A percentile compares a stretch with the other conserved stretches of the same genome.
Evolutionary conservation across 2,329 filamentous ascomycete genomes (phyloP).

Genomic region (Cytospora mali): DNA sequence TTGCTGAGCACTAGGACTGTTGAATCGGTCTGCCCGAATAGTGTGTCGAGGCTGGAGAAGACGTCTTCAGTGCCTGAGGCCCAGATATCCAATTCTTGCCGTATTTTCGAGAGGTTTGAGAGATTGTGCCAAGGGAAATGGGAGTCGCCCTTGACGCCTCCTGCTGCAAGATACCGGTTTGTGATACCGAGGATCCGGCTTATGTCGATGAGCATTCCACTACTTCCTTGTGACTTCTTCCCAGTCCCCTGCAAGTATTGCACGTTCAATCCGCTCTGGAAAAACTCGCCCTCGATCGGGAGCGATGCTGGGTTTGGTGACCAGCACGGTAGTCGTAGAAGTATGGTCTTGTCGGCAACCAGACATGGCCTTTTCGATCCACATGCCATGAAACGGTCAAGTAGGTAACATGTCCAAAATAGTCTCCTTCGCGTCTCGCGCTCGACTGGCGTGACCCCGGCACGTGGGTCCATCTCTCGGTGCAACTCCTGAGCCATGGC

Average conservation of each 20-base stretch:
- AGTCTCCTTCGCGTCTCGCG: conserved; percentile 76
- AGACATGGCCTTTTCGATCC: conserved; percentile 83
- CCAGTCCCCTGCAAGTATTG: conserved; percentile 70
- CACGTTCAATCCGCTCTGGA: conserved; percentile 76
- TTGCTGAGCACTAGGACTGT: conserved; percentile 81
- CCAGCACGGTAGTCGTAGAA: conserved; percentile 77
- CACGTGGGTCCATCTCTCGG: conserved; percentile 68
- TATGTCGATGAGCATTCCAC: conserved; percentile 82
- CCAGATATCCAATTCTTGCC: conserved; percentile 84
- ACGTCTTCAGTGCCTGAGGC: conserved; percentile 78
- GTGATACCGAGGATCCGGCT: conserved; percentile 80
- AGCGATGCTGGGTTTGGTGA: conserved; percentile 62
- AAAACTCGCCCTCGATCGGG: conserved; percentile 76
- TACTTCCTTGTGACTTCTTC: conserved; percentile 74
- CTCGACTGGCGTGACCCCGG: conserved; percentile 66
- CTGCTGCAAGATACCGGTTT: conserved; percentile 80
- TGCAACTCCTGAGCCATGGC: conserved; percentile 80
- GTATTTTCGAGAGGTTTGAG: conserved; percentile 83
- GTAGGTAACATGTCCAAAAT: conserved; percentile 87
- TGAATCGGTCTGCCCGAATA: conserved; percentile 79
- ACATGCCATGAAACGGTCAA: conserved; percentile 81
- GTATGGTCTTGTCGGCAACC: conserved; percentile 74
- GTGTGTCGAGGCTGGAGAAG: conserved; percentile 72
- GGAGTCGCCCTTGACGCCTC: conserved; percentile 84
- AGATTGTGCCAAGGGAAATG: conserved; percentile 90